Evolutionary conservation across 805 yeast genomes (phyloP).

Genomic region (Ogataea haglerorum): DNA sequence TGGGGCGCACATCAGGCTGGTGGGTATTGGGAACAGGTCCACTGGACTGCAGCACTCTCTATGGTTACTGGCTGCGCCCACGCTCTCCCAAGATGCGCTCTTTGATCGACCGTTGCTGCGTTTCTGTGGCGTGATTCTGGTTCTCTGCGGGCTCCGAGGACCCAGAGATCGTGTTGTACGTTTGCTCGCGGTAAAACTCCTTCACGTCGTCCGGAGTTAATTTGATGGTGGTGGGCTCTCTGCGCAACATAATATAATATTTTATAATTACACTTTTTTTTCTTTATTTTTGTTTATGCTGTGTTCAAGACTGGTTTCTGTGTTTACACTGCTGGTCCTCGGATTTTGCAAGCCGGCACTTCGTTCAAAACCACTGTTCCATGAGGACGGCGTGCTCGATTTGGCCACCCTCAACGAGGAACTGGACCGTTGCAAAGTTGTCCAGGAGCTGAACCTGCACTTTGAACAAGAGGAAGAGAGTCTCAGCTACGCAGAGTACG

Average conservation of each 20-base stretch:
- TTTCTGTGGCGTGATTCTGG: conserved; percentile 13
- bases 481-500: conserved; percentile 32
- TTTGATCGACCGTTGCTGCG: conserved; percentile 12
- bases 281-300: conserved; percentile 4
- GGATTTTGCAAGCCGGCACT: background rate
- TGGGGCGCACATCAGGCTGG: too few species aligned
- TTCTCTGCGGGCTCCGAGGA: conserved; percentile 8
- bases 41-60: background rate
- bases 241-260: conserved; percentile 50
- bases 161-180: conserved; percentile 21
- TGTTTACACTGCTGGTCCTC: conserved; percentile 2
- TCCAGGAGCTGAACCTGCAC: conserved; percentile 34
- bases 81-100: conserved; percentile 21
- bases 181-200: conserved; percentile 31
- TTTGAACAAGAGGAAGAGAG: conserved; percentile 10
- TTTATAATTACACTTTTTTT: background rate
- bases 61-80: background rate
- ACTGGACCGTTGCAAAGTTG: conserved; percentile 38
- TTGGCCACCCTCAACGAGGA: conserved; percentile 32
- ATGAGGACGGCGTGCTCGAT: conserved; percentile 43
- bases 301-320: conserved; percentile 2
- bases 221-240: conserved; percentile 66
- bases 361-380: conserved; percentile 17
- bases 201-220: conserved; percentile 66
- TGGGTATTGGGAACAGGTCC: too few species aligned